Base-by-base conservation (phyloP, 225 moss, liverwort and hornwort genomes). In the Physcomitrium patens region DNA sequence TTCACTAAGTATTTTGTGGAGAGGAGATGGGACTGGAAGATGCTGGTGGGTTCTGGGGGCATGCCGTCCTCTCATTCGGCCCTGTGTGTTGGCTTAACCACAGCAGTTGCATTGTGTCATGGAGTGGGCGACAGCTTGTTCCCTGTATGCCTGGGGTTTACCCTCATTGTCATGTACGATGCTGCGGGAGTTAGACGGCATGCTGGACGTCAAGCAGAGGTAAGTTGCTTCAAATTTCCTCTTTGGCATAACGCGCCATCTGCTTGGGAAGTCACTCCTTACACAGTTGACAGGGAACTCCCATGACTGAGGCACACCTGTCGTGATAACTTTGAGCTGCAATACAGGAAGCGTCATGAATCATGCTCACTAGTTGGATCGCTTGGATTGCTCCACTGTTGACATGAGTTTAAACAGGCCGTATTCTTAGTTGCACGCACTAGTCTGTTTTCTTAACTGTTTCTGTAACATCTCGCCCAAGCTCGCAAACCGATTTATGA, bases 21-120 rank as follows among this genome's bases (percentile, higher is more conserved):
- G 68, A 92, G 96, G 49, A 91, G 76, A 77, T 96, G 92, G 96
- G 96, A 96, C 71, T 89, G 90, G 76, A 85, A 81, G 69, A 90
- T 91, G 94, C 86, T 96, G 48, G 80, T 90, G 78, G 94, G 94
- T 22, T 96, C 96, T 49, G 96, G 96, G 19, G 96, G 96, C 75
- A 96, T 96, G 96, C 96, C 96, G 14, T 96, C 96, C 19, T 96
- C 96, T 28, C 96, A 96, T 80, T 94, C 96, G 15, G 92, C 96
- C 7, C 84, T 96, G 0, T 96, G 96, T 79, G 91, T 96, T 55
- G 96, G 94, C 16, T 83, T 96, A 75, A 92, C 94, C 53, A 96
- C 96, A 50, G 93, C 91, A 22, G 96, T 96, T 23, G 96, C 96
- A 17, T 73, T 96, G 9, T 88, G 88, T 24, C 96, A 96, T 69